phyloP scores from a whole-genome alignment of 768 basidiomycete species.

The Rhodocollybia butyracea region DNA sequence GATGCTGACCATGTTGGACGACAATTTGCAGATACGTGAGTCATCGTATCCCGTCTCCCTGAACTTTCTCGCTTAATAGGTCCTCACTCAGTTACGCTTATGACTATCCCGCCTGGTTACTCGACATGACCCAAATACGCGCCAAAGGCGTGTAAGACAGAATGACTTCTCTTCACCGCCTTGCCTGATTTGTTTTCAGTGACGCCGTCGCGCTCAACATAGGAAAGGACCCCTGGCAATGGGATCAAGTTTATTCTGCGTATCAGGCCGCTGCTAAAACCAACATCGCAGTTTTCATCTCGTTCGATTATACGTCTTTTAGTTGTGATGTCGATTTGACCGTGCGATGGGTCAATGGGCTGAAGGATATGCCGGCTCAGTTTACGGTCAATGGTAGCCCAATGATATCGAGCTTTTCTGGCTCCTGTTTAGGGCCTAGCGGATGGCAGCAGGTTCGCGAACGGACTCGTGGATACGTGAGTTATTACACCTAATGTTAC shows the following conservation, averaged over 20 bases:
- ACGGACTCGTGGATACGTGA: slow-evolving; percentile 41
- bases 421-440: not conserved
- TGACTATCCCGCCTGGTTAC: slow-evolving; percentile 34
- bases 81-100: slow-evolving; percentile 38
- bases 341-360: not conserved
- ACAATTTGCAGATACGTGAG: slow-evolving; percentile 48
- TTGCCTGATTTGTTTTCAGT: slow-evolving; percentile 18
- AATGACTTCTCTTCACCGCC: not conserved
- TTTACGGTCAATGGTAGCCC: not conserved
- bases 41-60: not conserved
- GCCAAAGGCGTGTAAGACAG: slow-evolving; percentile 38
- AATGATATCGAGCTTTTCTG: slow-evolving; percentile 3
- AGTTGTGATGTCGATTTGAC: slow-evolving; percentile 36
- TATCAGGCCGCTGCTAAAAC: slow-evolving; percentile 40
- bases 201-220: slow-evolving; percentile 67
- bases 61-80: not conserved
- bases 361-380: not conserved
- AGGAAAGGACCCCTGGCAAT: slow-evolving; percentile 53
- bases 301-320: slow-evolving; percentile 54
- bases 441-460: slow-evolving; percentile 30
- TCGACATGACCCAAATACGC: slow-evolving; percentile 38
- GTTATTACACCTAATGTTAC: too few relatives aligned
- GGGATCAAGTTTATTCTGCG: slow-evolving; percentile 42
- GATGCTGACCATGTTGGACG: too few relatives aligned
- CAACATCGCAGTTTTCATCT: slow-evolving; percentile 51